Evolutionary conservation across 331 rosid species (phyloP).

Genomic region (Acacia concinna): DNA sequence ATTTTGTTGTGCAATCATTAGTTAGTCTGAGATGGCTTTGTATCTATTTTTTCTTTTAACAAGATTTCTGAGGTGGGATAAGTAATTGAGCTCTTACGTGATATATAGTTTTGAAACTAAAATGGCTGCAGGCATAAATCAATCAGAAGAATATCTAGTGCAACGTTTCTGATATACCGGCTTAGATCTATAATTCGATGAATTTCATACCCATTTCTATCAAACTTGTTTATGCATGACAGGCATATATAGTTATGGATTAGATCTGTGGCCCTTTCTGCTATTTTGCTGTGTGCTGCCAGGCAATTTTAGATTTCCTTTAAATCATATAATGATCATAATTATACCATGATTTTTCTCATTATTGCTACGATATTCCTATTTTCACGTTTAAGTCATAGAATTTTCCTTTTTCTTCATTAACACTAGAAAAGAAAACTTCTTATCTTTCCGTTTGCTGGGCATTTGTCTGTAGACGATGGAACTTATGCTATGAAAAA

Average conservation of each 20-base stretch:
- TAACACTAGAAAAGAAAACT: neutral
- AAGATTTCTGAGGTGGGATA: neutral
- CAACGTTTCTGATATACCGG: neutral
- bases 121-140: neutral
- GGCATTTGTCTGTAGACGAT: constrained; percentile 52
- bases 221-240: neutral
- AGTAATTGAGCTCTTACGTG: neutral
- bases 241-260: neutral
- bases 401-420: neutral
- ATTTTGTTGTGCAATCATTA: neutral
- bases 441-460: neutral
- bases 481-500: constrained; percentile 94
- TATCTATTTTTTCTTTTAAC: neutral
- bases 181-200: neutral
- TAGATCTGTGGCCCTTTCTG: constrained; percentile 9
- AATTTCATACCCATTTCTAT: neutral
- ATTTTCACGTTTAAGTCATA: neutral
- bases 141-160: constrained; percentile 26
- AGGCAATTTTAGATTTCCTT: neutral
- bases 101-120: neutral
- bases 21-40: constrained; percentile 14
- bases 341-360: constrained; percentile 1
- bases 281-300: neutral
- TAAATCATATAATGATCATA: neutral
- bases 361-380: neutral